Conservation (phyloP, 345 rosid genomes). For the Arabis hirsuta region DNA sequence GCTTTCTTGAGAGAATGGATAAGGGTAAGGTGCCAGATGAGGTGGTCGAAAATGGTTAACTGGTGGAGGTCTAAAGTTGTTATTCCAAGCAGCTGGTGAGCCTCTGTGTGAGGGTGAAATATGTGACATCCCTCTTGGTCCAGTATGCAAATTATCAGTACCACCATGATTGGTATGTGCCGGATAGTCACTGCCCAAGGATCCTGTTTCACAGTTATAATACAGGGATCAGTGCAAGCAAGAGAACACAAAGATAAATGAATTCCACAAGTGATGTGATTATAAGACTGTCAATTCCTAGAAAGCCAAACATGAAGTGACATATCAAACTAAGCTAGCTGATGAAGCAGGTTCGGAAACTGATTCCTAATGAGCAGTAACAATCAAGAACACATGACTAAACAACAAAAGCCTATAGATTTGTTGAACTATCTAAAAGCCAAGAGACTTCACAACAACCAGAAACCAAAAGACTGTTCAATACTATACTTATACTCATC, state of each 20-base stretch:
- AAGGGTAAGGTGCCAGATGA: constrained; percentile 47
- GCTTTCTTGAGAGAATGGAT: constrained; percentile 52
- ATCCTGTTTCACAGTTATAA: constrained; percentile 50
- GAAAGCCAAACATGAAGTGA: neutral
- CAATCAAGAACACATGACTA: neutral
- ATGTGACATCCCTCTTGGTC: constrained; percentile 50
- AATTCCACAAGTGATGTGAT: neutral
- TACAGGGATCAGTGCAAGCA: constrained; percentile 13
- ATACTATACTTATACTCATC: neutral
- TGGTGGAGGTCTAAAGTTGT: constrained; percentile 41
- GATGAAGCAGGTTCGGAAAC: neutral
- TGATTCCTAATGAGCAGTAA: neutral
- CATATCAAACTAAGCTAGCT: constrained; percentile 8
- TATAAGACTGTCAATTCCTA: neutral
- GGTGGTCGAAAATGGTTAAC: constrained; percentile 46
- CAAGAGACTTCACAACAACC: neutral
- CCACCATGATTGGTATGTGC: constrained; percentile 47
- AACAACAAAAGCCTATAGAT: neutral
- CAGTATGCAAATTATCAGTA: constrained; percentile 35
- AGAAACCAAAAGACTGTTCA: neutral
- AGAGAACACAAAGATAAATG: neutral
- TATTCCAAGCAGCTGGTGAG: constrained; percentile 49
- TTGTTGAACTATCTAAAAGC: constrained; percentile 8
- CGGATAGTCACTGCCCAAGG: constrained; percentile 49
- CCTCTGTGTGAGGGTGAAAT: constrained; percentile 55